Evolutionary conservation across 2,329 filamentous ascomycete genomes (phyloP).

Genomic region (Biscogniauxia mediterranea): DNA sequence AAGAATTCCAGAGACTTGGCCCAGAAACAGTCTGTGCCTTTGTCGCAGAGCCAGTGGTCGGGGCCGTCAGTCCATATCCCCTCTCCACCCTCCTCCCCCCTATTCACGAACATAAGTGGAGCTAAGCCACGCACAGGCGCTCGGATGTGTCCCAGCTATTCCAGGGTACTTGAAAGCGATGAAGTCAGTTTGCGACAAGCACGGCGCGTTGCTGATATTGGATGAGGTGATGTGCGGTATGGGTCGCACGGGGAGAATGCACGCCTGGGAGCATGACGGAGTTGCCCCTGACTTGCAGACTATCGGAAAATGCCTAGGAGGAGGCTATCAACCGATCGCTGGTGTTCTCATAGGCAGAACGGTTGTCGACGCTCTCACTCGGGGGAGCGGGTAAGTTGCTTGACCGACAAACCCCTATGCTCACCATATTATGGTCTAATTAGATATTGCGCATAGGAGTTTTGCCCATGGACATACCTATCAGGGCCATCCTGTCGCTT

Average conservation of each 20-base stretch:
- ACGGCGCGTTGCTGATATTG: conserved; percentile 73
- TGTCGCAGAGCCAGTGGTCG: conserved; percentile 70
- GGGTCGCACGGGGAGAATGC: conserved; percentile 56
- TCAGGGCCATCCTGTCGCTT: conserved; percentile 39
- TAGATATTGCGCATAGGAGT: not conserved
- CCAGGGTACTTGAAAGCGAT: conserved; percentile 70
- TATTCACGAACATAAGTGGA: not conserved
- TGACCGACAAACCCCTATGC: not conserved
- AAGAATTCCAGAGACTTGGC: conserved; percentile 62
- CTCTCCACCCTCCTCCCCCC: too few relatives aligned
- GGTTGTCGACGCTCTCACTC: conserved; percentile 46
- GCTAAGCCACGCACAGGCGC: conserved; percentile 24
- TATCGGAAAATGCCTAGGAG: conserved; percentile 64
- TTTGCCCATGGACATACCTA: conserved; percentile 61
- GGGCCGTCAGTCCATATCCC: conserved; percentile 53
- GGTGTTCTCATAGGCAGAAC: conserved; percentile 53
- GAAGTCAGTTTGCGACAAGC: conserved; percentile 63
- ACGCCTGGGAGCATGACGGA: conserved; percentile 60
- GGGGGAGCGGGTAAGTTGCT: conserved; percentile 34
- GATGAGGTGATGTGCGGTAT: conserved; percentile 76
- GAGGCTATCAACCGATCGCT: conserved; percentile 61
- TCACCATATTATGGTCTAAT: not conserved
- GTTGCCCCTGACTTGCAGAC: conserved; percentile 64
- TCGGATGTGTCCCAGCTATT: conserved; percentile 67
- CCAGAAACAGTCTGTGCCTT: conserved; percentile 69